phyloP scores from a whole-genome alignment of 1,139 yeast genomes.

The Petasospora fabianii region DNA sequence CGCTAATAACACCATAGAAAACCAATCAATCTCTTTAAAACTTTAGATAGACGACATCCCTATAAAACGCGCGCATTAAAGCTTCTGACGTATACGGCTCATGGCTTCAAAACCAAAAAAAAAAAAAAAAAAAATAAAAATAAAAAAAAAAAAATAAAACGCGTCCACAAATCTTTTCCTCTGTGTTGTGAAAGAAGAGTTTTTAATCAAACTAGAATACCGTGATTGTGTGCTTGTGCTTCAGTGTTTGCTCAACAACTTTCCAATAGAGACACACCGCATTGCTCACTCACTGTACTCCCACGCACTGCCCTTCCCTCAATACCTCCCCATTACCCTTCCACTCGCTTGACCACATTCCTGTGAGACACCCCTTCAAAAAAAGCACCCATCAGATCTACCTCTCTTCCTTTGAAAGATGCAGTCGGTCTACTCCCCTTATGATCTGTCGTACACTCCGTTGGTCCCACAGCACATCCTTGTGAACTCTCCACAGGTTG shows the following conservation, averaged over 20 bases:
- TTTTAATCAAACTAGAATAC: background rate
- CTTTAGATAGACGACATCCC: no score
- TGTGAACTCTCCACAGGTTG: constrained; percentile 22
- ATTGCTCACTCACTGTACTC: no score
- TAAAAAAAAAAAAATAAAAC: background rate
- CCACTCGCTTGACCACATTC: background rate
- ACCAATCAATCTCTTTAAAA: no score
- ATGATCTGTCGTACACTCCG: constrained; percentile 23
- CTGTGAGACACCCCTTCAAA: no score
- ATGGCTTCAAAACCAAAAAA: no score
- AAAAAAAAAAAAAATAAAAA: no score
- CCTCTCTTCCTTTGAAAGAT: constrained; percentile 3
- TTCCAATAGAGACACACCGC: no score
- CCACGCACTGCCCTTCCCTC: no score
- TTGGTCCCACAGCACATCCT: constrained; percentile 24
- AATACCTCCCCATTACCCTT: background rate
- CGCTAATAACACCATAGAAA: no score
- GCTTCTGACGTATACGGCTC: background rate
- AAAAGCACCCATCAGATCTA: background rate
- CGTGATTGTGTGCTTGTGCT: background rate
- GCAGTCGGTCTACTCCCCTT: constrained; percentile 23
- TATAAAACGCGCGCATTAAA: constrained; percentile 1
- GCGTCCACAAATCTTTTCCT: background rate
- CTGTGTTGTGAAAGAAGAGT: no score
- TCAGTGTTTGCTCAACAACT: no score